These are phyloP conservation scores for Mortierella claussenii DNA, from an alignment of 192 early-diverging fungal genomes.

Conservation along the genomic window DNA sequence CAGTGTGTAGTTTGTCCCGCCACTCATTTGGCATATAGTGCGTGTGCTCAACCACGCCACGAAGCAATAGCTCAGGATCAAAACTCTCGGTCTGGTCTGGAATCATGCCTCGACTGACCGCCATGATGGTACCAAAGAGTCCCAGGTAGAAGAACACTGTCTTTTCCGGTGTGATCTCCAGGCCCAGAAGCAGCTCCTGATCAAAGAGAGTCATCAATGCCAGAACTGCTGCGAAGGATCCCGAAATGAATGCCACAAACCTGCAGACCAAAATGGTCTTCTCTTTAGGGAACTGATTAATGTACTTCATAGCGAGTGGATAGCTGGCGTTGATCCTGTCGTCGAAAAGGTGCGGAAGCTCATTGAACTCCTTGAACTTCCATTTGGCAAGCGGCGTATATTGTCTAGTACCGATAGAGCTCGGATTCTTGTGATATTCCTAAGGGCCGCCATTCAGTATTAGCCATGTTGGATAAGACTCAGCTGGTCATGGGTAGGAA, in stretches of 20 bases:
- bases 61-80: constrained; percentile 84
- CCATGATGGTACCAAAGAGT: constrained; percentile 86
- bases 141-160: constrained; percentile 96
- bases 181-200: constrained; percentile 85
- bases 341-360: constrained; percentile 91
- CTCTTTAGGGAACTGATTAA: constrained; percentile 91
- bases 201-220: constrained; percentile 84
- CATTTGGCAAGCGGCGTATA: constrained; percentile 90
- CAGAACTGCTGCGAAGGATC: constrained; percentile 90
- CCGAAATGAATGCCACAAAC: constrained; percentile 91
- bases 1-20: constrained; percentile 84
- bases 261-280: constrained; percentile 80
- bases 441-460: constrained; percentile 21
- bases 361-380: constrained; percentile 98
- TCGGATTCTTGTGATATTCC: constrained; percentile 86
- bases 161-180: constrained; percentile 90
- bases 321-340: constrained; percentile 79
- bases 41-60: constrained; percentile 83
- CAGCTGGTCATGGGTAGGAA: neutral
- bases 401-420: constrained; percentile 78
- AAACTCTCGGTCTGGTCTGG: constrained; percentile 83
- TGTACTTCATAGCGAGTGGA: constrained; percentile 81
- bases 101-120: constrained; percentile 82
- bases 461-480: neutral
- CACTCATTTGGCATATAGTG: constrained; percentile 93